phyloP scores from a whole-genome alignment of 1,284 basidiomycete species.

The Malassezia equina region DNA sequence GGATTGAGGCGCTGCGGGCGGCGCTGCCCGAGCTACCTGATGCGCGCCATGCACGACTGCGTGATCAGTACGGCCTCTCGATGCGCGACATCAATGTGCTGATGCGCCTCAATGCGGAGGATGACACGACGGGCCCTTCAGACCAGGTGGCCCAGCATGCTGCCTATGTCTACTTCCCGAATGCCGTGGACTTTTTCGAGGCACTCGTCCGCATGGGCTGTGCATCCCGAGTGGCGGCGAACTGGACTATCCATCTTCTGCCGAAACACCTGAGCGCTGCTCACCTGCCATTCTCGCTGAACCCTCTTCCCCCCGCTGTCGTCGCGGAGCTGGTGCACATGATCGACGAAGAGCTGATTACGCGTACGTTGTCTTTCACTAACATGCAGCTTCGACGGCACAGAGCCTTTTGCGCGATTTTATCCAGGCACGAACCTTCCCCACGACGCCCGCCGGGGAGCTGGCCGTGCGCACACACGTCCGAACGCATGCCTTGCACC shows the following conservation, averaged over 20 bases:
- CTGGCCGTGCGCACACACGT: slow-evolving; percentile 7
- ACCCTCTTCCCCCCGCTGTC: slow-evolving; percentile 50
- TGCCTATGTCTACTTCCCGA: slow-evolving; percentile 1
- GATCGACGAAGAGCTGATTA: slow-evolving; percentile 60
- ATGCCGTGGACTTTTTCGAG: slow-evolving; percentile 42
- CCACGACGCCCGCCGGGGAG: background rate
- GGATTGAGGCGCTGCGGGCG: slow-evolving; percentile 57
- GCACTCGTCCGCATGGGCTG: slow-evolving; percentile 20
- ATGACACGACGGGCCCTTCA: slow-evolving; percentile 16
- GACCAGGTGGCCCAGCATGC: background rate
- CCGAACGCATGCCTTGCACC: background rate
- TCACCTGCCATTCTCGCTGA: slow-evolving; percentile 23
- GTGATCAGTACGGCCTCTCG: slow-evolving; percentile 55
- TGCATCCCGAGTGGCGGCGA: slow-evolving; percentile 55
- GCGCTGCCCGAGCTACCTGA: slow-evolving; percentile 70
- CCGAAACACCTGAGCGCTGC: slow-evolving; percentile 30
- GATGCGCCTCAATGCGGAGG: slow-evolving; percentile 35
- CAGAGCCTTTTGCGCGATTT: slow-evolving; percentile 36
- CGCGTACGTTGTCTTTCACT: slow-evolving; percentile 38
- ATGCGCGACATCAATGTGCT: slow-evolving; percentile 50
- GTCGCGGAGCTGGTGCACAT: slow-evolving; percentile 70
- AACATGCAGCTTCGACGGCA: slow-evolving; percentile 26
- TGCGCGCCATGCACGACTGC: slow-evolving; percentile 58
- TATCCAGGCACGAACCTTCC: slow-evolving; percentile 14
- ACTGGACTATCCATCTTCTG: slow-evolving; percentile 57